phyloP scores from a whole-genome alignment of 78 protist species.

The Guillardia theta region DNA sequence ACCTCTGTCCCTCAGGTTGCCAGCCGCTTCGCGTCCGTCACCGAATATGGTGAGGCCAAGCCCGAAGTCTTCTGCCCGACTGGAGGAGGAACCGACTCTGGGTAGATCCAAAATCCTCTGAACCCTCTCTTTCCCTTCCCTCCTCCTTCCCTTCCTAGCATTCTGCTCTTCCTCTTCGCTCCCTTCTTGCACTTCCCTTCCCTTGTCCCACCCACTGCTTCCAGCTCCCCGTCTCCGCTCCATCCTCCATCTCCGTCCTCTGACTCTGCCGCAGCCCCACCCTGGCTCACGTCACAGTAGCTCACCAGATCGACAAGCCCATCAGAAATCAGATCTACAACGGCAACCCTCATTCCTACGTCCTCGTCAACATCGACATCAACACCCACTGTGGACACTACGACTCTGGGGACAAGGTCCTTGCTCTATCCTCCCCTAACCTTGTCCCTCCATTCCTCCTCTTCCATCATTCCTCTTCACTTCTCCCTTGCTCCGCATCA shows the following conservation, averaged over 20 bases:
- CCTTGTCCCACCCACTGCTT: too few relatives aligned
- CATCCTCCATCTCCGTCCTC: too few relatives aligned
- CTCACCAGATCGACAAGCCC: not conserved
- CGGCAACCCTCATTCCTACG: not conserved
- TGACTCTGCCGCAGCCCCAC: too few relatives aligned
- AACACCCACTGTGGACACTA: not conserved
- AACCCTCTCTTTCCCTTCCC: too few relatives aligned
- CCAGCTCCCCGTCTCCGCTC: too few relatives aligned
- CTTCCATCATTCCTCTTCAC: too few relatives aligned
- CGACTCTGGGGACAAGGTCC: not conserved
- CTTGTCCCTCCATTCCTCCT: not conserved
- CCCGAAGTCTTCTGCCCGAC: not conserved
- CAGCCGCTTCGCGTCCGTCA: not conserved
- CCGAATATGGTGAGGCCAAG: not conserved
- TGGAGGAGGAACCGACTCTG: not conserved
- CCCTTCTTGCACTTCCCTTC: too few relatives aligned
- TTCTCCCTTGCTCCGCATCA: too few relatives aligned
- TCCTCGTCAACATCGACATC: constrained; percentile 2
- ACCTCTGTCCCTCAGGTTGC: too few relatives aligned
- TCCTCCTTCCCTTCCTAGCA: too few relatives aligned
- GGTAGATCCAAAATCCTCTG: too few relatives aligned
- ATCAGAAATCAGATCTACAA: not conserved
- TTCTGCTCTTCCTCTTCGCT: too few relatives aligned
- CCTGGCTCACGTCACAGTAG: not conserved
- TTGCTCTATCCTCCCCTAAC: not conserved